Base-by-base conservation (phyloP, 768 basidiomycete genomes). In the Lenzites betulinus region DNA sequence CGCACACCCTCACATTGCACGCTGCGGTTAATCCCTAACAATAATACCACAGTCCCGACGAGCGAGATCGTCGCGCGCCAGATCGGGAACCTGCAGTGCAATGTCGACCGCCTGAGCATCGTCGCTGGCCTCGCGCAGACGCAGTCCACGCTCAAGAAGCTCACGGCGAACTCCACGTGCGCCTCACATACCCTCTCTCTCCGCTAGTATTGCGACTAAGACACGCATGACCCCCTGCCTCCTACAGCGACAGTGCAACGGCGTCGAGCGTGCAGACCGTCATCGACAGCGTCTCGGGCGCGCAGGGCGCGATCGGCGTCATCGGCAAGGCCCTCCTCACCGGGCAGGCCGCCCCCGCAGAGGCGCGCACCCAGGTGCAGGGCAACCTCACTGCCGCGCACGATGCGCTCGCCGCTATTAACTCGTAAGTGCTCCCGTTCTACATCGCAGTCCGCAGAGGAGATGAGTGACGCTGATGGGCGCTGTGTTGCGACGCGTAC, bases 61-160 rank as follows among this genome's bases (percentile, higher is more conserved):
- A 28, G 20, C 2, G 57, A 50, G 39, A 58, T 44, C 35, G 43
- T 36, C 35, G 61, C 52, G 28, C 74, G 74, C 44, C 72, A 73
- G 62, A 51, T 74, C 25, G 74, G 74, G 30, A 61, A 70, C 65
- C 46, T 76, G 12, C 55, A 67, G 38, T 76, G 74, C 69, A 75
- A 75, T 66, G 25, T 73, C 49, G 70, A 70, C 53, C 71, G 74
- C 53, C 53, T 72, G 39, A 61, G 67, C 59, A 74, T 71, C 59
- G 73, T 74, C 25, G 55, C 67, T 9, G 65, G 57, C 11, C 65
- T 76, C 35, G 57, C 68, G 8, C 28, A 41, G 12, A 65, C 68
- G 2, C 61, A 65, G 18, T 56, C 50, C 22, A 69, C 70, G 0
- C 55, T 72, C 12, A 54, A 59, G 43, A 61, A 48, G 26, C 60